phyloP scores from a whole-genome alignment of 441 rosid genomes.

The Arabidopsis hybrid region DNA sequence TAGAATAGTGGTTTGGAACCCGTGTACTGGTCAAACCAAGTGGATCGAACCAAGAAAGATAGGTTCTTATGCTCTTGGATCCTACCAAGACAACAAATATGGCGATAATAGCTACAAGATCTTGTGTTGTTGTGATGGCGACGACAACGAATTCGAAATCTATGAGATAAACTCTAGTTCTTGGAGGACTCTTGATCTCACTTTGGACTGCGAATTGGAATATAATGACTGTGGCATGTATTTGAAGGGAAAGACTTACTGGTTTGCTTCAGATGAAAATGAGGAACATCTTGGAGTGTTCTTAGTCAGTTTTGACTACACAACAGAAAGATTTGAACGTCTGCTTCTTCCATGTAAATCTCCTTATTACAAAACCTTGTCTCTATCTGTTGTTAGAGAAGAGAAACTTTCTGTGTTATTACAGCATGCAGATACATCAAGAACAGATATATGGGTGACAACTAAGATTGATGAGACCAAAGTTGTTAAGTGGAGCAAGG shows the following conservation, averaged over 20 bases:
- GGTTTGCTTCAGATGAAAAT: background rate
- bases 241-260: slow-evolving; percentile 1
- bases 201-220: background rate
- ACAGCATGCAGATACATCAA: background rate
- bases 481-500: background rate
- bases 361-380: fast-evolving
- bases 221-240: fast-evolving
- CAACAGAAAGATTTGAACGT: background rate
- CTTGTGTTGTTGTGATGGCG: background rate
- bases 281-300: background rate
- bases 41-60: background rate
- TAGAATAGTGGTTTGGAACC: background rate
- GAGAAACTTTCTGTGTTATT: slow-evolving; percentile 12
- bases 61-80: background rate
- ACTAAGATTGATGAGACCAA: slow-evolving; percentile 11
- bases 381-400: background rate
- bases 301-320: background rate
- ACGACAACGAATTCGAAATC: background rate
- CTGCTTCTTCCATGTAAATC: background rate
- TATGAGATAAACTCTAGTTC: background rate
- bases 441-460: background rate
- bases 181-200: background rate
- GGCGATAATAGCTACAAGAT: background rate
- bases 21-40: background rate
- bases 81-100: background rate